Conservation (phyloP, 345 rosid species). For the Odontarrhena argentea region DNA sequence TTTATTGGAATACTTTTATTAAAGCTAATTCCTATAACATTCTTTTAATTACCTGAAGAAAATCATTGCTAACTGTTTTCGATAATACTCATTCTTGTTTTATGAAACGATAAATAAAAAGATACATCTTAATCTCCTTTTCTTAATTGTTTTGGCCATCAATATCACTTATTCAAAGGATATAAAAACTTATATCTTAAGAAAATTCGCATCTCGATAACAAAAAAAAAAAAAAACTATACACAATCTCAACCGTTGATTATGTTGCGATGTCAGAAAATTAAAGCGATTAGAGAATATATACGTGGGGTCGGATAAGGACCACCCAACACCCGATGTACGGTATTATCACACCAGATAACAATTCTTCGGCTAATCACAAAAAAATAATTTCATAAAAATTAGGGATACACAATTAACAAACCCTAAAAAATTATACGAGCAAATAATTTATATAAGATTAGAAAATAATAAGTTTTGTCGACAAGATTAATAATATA, state of each 20-base stretch:
- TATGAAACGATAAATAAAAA: too few relatives aligned
- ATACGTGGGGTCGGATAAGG: constrained; percentile 35
- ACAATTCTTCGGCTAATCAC: background rate
- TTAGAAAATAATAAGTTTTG: background rate
- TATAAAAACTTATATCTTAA: too few relatives aligned
- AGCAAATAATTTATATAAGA: background rate
- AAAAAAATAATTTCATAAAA: background rate
- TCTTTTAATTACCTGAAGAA: too few relatives aligned
- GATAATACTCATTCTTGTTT: too few relatives aligned
- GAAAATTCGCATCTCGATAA: background rate
- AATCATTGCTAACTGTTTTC: too few relatives aligned
- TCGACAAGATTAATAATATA: background rate
- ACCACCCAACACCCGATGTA: constrained; percentile 37
- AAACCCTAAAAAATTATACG: background rate
- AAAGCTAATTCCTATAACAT: too few relatives aligned
- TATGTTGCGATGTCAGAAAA: background rate
- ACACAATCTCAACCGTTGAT: constrained; percentile 30
- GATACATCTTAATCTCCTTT: too few relatives aligned
- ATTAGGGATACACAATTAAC: background rate
- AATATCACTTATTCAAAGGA: too few relatives aligned
- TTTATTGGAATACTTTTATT: too few relatives aligned
- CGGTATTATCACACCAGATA: constrained; percentile 12
- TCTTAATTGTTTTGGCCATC: too few relatives aligned
- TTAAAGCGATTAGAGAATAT: background rate
- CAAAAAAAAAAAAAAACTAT: too few relatives aligned